Evolutionary conservation across 1,284 basidiomycete species (phyloP).

Genomic region (Moesziomyces parantarcticus): DNA sequence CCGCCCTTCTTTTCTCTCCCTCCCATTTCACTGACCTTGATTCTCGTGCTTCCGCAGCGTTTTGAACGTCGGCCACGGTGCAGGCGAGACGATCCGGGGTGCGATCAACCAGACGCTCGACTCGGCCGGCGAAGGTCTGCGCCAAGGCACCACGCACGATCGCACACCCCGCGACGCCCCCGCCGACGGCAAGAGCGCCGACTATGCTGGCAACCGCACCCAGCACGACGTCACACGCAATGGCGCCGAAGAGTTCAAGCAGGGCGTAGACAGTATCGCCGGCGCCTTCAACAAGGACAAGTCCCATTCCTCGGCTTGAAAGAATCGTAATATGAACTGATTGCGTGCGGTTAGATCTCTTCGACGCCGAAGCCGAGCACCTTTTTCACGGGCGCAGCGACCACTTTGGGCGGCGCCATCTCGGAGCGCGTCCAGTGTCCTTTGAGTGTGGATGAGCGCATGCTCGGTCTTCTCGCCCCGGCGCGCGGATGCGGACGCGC

Average conservation of each 20-base stretch:
- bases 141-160: conserved; percentile 5
- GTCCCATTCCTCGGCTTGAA: too few relatives aligned
- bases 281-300: not conserved
- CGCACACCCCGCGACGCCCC: conserved; percentile 3
- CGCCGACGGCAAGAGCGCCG: conserved; percentile 16
- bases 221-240: conserved; percentile 28
- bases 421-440: conserved; percentile 28
- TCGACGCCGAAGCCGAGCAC: conserved; percentile 38
- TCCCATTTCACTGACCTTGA: not conserved
- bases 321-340: too few relatives aligned
- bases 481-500: conserved; percentile 7
- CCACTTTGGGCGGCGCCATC: conserved; percentile 23
- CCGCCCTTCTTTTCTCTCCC: conserved; percentile 7
- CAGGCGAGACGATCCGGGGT: conserved; percentile 55
- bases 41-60: conserved; percentile 20
- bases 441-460: conserved; percentile 41
- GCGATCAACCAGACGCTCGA: conserved; percentile 54
- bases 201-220: conserved; percentile 11
- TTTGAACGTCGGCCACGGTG: conserved; percentile 46
- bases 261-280: conserved; percentile 19
- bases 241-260: conserved; percentile 31
- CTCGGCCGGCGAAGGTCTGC: conserved; percentile 47
- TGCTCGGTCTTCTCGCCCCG: conserved; percentile 9
- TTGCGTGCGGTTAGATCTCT: conserved; percentile 12
- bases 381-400: conserved; percentile 21